Evolutionary conservation across 164 flowering plant genomes (phyloP), one percentile per base, ranked within the genome.

Genomic region (Santalum album): DNA sequence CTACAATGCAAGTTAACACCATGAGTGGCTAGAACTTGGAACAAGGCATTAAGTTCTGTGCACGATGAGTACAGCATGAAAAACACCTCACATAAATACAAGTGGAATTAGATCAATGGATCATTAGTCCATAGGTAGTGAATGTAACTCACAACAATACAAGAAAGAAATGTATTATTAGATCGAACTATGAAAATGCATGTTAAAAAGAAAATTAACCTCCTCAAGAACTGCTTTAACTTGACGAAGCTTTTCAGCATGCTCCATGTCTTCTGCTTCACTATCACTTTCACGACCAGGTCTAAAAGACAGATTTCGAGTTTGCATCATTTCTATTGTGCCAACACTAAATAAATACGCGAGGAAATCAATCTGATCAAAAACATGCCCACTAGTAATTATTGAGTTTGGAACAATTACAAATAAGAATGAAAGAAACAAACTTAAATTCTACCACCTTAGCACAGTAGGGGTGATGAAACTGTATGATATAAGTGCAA

Each of bases 191-290:
- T 17, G 45, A 16, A 51, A 7, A 22, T 22, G 10, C 6, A 21
- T 3, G 25, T 11, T 12, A 53, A 4, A 23, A 38, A 52, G 25
- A 20, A 14, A 55, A 51, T 36, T 20, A 6, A 92, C 99, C 99
- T 94, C 99, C 67, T 90, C 99, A 53, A 94, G 95, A 23, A 94
- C 99, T 57, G 97, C 97, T 78, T 87, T 94, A 25, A 94, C 99
- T 87, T 94, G 99, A 39, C 97, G 99, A 65, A 94, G 96, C 68
- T 94, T 94, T 72, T 94, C 99, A 63, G 97, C 95, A 81, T 94
- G 99, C 68, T 87, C 99, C 59, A 84, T 50, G 68, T 87, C 97
- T 62, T 94, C 99, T 24, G 99, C 92, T 62, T 94, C 99, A 63
- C 99, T 94, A 65, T 94, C 99, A 76, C 99, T 94, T 78, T 80